phyloP scores from a whole-genome alignment of 306 rosid species.

The Cicer pinnatifidum region DNA sequence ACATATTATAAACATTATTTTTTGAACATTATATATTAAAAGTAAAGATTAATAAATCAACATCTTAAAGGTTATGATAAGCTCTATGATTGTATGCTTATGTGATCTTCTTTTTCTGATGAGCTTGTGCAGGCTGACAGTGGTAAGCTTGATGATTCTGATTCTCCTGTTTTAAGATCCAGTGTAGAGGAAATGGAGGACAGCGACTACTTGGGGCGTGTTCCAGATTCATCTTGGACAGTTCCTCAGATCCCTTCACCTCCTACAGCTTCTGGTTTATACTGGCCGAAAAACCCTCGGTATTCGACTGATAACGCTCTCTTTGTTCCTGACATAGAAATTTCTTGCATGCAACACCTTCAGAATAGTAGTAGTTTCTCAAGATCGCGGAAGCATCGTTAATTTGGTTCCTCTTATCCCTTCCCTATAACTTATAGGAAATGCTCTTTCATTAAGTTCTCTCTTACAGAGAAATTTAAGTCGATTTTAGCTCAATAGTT shows the following conservation, averaged over 20 bases:
- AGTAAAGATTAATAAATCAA: not conserved
- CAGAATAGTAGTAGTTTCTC: conserved; percentile 45
- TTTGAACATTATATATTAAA: not conserved
- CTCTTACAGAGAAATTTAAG: conserved; percentile 38
- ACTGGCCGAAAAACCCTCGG: conserved; percentile 71
- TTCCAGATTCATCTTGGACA: conserved; percentile 71
- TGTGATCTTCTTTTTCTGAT: conserved; percentile 13
- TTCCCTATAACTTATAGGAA: conserved; percentile 29
- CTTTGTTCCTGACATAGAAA: conserved; percentile 72
- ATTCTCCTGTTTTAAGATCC: conserved; percentile 62
- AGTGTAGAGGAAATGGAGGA: conserved; percentile 63
- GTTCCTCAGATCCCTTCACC: conserved; percentile 93
- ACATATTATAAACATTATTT: not conserved
- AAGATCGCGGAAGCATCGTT: conserved; percentile 56
- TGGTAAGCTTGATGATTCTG: conserved; percentile 75
- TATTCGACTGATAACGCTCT: conserved; percentile 47
- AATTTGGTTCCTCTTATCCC: conserved; percentile 35
- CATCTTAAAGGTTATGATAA: not conserved
- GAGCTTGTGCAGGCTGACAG: conserved; percentile 66
- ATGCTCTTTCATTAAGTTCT: conserved; percentile 37
- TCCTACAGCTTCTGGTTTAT: conserved; percentile 82
- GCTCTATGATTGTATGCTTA: not conserved
- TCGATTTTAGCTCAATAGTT: conserved; percentile 32
- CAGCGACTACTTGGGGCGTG: conserved; percentile 58
- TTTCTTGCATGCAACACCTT: conserved; percentile 48